Evolutionary conservation across 2,329 filamentous ascomycete species (phyloP).

Genomic region (Parastagonospora avenae): DNA sequence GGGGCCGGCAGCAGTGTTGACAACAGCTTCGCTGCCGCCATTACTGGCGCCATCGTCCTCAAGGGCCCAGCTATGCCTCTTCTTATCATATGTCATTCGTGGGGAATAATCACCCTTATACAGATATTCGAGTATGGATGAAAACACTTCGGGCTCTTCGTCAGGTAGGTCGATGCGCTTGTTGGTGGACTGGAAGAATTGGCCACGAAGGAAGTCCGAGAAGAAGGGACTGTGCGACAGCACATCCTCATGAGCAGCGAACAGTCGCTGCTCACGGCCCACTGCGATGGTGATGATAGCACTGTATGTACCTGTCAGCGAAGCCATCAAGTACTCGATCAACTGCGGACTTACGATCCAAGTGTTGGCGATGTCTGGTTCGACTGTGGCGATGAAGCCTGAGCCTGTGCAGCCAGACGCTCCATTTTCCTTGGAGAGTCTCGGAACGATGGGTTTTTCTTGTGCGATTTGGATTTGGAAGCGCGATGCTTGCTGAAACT

Average conservation of each 20-base stretch:
- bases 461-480: slow-evolving; percentile 45
- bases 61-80: slow-evolving; percentile 79
- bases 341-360: slow-evolving; percentile 37
- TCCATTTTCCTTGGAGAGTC: slow-evolving; percentile 42
- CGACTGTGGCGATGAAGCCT: slow-evolving; percentile 39
- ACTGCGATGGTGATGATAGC: slow-evolving; percentile 80
- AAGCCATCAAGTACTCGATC: background rate
- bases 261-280: slow-evolving; percentile 81
- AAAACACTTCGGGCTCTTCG: slow-evolving; percentile 90
- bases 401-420: slow-evolving; percentile 41
- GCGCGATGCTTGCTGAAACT: slow-evolving; percentile 48
- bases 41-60: slow-evolving; percentile 61
- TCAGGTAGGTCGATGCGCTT: slow-evolving; percentile 81
- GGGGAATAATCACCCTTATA: slow-evolving; percentile 96
- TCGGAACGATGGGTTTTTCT: slow-evolving; percentile 46
- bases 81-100: slow-evolving; percentile 80
- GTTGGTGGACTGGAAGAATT: slow-evolving; percentile 64
- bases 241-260: slow-evolving; percentile 88
- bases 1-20: slow-evolving; percentile 67
- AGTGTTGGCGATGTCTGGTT: slow-evolving; percentile 44
- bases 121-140: slow-evolving; percentile 85
- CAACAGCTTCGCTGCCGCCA: slow-evolving; percentile 49
- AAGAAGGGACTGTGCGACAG: slow-evolving; percentile 82
- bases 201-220: slow-evolving; percentile 64
- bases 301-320: slow-evolving; percentile 32